Evolutionary conservation across 2,329 filamentous ascomycete species (phyloP).

Genomic region (Alternaria ventricosa): DNA sequence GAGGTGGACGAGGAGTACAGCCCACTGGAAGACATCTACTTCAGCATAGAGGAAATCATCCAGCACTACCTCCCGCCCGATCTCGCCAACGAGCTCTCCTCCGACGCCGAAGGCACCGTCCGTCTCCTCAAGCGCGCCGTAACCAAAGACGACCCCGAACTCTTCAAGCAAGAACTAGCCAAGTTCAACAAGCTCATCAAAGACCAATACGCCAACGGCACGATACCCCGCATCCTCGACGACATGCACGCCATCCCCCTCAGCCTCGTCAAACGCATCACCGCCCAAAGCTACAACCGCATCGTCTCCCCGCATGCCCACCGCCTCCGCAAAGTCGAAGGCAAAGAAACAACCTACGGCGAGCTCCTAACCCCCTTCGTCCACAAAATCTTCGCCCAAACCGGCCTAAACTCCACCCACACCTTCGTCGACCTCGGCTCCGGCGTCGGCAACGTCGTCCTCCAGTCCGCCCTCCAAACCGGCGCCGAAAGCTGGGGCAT

Average conservation of each 20-base stretch:
- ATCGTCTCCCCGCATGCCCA: conserved; percentile 91
- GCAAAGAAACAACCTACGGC: conserved; percentile 92
- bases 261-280: conserved; percentile 73
- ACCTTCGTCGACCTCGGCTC: conserved; percentile 95
- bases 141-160: conserved; percentile 67
- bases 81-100: conserved; percentile 70
- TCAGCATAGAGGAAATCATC: conserved; percentile 67
- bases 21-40: conserved; percentile 75
- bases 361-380: conserved; percentile 88
- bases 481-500: conserved; percentile 96
- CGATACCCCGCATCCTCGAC: conserved; percentile 74
- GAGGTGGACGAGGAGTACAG: conserved; percentile 46
- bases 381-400: conserved; percentile 79
- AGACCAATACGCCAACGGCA: conserved; percentile 70
- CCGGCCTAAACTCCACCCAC: conserved; percentile 78
- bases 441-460: conserved; percentile 92
- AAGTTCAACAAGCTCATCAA: conserved; percentile 79
- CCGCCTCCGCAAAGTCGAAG: conserved; percentile 81
- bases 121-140: conserved; percentile 78
- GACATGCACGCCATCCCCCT: conserved; percentile 72
- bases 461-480: conserved; percentile 91
- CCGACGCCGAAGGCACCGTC: conserved; percentile 75
- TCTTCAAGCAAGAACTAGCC: conserved; percentile 74
- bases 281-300: conserved; percentile 87
- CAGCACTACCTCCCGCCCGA: conserved; percentile 77